Percentiles rank a stretch among this genome's conserved stretches.
Evolutionary conservation across 2,329 filamentous ascomycete species (phyloP).

Genomic region (Tolypocladium inflatum): DNA sequence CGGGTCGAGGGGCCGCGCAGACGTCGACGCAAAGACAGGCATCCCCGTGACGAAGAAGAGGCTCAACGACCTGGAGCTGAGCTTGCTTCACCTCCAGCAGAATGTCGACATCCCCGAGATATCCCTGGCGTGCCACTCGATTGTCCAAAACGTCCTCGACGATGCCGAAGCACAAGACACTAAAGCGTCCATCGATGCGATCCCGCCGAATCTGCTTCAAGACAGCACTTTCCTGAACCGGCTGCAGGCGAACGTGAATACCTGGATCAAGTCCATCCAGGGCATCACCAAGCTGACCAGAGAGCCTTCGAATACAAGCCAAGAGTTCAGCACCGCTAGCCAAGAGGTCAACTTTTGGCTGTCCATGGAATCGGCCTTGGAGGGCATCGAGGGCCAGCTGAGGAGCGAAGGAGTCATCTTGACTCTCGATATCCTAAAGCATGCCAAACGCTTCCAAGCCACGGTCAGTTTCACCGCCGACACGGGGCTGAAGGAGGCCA

Average conservation of each 20-base stretch:
- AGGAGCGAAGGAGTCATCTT: slow-evolving; percentile 80
- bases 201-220: slow-evolving; percentile 65
- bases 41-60: slow-evolving; percentile 97
- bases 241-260: slow-evolving; percentile 86
- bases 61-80: slow-evolving; percentile 87
- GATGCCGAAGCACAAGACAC: slow-evolving; percentile 58
- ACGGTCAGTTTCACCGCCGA: slow-evolving; percentile 95
- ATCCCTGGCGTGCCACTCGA: slow-evolving; percentile 75
- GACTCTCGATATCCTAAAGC: slow-evolving; percentile 89
- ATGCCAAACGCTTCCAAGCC: slow-evolving; percentile 95
- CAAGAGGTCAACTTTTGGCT: slow-evolving; percentile 99
- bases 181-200: slow-evolving; percentile 68
- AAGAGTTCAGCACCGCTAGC: slow-evolving; percentile 60
- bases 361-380: slow-evolving; percentile 88
- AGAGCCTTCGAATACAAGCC: slow-evolving; percentile 57
- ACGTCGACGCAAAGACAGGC: slow-evolving; percentile 86
- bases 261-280: slow-evolving; percentile 98
- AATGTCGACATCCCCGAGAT: slow-evolving; percentile 97
- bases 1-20: slow-evolving; percentile 62
- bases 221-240: slow-evolving; percentile 92
- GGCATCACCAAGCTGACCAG: slow-evolving; percentile 89
- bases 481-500: slow-evolving; percentile 90
- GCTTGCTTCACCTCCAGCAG: slow-evolving; percentile 84
- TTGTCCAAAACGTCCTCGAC: slow-evolving; percentile 78
- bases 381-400: slow-evolving; percentile 84